Base-by-base conservation (phyloP, 139 green algal species). In the Chlamydomonas incerta region DNA sequence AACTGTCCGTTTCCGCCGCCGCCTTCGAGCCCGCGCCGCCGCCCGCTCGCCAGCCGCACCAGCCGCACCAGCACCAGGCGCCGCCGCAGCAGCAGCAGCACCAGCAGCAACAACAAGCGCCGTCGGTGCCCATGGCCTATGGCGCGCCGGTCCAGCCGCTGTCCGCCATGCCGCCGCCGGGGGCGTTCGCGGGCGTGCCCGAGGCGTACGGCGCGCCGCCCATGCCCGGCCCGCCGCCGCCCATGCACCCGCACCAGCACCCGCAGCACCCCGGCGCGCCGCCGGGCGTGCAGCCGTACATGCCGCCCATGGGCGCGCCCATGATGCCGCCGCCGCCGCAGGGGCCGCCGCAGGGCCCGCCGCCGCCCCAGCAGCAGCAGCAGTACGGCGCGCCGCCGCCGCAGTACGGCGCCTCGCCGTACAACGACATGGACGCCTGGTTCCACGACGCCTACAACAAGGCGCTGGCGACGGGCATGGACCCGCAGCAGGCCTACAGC, bases 381-480 rank as follows among this genome's bases (percentile, higher is more conserved):
- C 72, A 65, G n/a, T 3, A 15, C 28, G 8, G 20, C 35, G 35
- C 35, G 21, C 74, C 71, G 28, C 24, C 28, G 1, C 71, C 26
- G 24, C 33, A 55, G 74, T 69, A 69, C 33, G 57, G 33, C 21
- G 33, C 67, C 3, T n/a, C 67, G 3, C 14, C 35, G 55, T 50
- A 52, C 52, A 58, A 65, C 31, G 80, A 86, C 28, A 77, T 86
- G 80, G 80, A 79, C 34, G n/a, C 67, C 1, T 86, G 80, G 80
- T 86, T 76, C 55, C 52, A 80, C 33, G 80, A 86, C 68, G 68
- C 80, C 2, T 86, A 86, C 68, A 69, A 86, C 68, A 77, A 79
- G 33, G 80, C 80, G 3, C 67, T 86, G n/a, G 68, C 80, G 18
- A 86, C 55, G 28, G 80, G 80, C 35, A 86, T 86, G 80, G 80